phyloP scores from a whole-genome alignment of 352 stramenopile genomes.

The Phytophthora litchii region DNA sequence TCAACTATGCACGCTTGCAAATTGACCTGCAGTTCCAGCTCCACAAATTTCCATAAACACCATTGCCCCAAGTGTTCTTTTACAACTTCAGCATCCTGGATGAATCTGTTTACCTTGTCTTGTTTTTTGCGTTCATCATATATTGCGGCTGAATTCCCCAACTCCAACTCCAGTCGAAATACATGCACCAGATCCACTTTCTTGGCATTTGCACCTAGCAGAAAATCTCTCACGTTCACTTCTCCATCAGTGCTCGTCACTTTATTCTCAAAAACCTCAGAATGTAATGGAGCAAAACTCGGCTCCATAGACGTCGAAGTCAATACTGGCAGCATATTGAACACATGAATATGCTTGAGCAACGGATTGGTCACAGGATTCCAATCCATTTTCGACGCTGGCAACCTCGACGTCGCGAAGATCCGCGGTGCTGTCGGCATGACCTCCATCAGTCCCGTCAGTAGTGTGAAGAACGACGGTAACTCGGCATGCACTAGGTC shows the following conservation, averaged over 20 bases:
- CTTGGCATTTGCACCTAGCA: constrained; percentile 73
- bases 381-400: constrained; percentile 62
- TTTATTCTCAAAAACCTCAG: constrained; percentile 50
- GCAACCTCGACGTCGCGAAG: constrained; percentile 62
- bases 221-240: constrained; percentile 59
- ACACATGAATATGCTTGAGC: constrained; percentile 61
- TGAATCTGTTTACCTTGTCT: constrained; percentile 74
- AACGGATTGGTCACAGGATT: constrained; percentile 54
- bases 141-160: constrained; percentile 73
- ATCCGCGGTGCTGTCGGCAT: constrained; percentile 37
- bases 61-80: constrained; percentile 70
- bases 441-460: constrained; percentile 24
- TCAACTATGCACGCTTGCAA: constrained; percentile 72
- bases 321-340: constrained; percentile 66
- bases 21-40: constrained; percentile 76
- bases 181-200: constrained; percentile 69
- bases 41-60: constrained; percentile 84
- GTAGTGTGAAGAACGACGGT: constrained; percentile 63
- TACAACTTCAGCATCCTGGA: constrained; percentile 67
- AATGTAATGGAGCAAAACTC: constrained; percentile 50
- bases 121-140: constrained; percentile 82
- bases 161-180: constrained; percentile 64
- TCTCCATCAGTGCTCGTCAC: constrained; percentile 4
- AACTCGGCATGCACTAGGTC: constrained; percentile 68
- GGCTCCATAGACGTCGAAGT: constrained; percentile 23